Evolutionary conservation across 257 asterid genomes (phyloP), one percentile per base, ranked within the genome.

Genomic region (Handroanthus guayacan): DNA sequence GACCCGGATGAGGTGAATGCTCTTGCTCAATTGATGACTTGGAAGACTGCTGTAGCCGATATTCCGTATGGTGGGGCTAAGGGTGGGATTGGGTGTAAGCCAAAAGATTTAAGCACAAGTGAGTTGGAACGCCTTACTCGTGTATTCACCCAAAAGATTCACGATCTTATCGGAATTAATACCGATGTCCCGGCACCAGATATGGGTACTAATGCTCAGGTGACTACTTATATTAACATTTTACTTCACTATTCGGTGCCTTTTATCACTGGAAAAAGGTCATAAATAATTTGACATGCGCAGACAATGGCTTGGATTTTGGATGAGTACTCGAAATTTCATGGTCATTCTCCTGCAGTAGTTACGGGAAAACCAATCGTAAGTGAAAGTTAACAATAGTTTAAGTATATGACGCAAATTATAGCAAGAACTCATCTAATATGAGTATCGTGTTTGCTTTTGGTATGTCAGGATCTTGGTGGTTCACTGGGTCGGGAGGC

Each of bases 221-320:
- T 91, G 44, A 77, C 11, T 50, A 67, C 20, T 31, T 54, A 11
- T 62, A 6, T 39, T 57, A 44, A 69, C 63, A 39, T 10, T 10
- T 52, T 51, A 62, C 39, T n/a, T 25, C 18, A 16, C 52, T 62
- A 31, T 41, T 62, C 11, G 10, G 17, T 36, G 20, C 60, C 34
- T 48, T 41, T 11, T 47, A 10, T 62, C 12, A 37, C 18, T 25
- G 31, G 44, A 61, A 61, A 4, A 20, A 62, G 62, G 36, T 71
- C 6, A 60, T 4, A 0, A 20, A n/a, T 11, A 52, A 31, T 75
- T 82, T 80, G 69, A 60, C 7, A 71, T 62, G 50, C 54, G 82
- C 92, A 92, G 96, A 92, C 97, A 45, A 92, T 92, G 97, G 97
- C 94, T 63, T 92, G 97, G 96, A 92, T 92, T 62, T 77, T 92